Evolutionary conservation across 495 filamentous ascomycete species (phyloP), one percentile per base, ranked within the genome.

Genomic region (Aspergillus mulundensis): DNA sequence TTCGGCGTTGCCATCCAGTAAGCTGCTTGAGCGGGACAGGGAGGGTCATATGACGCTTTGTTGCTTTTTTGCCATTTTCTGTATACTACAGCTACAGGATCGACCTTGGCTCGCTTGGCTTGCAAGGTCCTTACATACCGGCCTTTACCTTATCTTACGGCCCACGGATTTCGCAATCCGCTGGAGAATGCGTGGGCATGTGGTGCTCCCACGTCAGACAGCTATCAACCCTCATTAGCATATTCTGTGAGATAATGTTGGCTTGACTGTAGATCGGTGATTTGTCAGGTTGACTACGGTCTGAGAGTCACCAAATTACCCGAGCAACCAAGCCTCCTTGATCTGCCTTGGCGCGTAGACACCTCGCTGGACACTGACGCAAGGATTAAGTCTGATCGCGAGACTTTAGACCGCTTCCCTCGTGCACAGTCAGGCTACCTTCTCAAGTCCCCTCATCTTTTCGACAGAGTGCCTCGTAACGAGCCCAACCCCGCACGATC

Each of bases 271-370:
- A 16, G 34, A 50, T 50, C 48, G 23, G n/a, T 50, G 18, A 40
- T 40, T 39, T 38, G 23, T 14, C 7, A 7, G 12, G 6, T 36
- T 15, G 12, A 10, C 32, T 15, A 15, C 32, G 32, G 32, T 14
- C 45, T 25, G 7, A 28, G 21, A 40, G 1, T 6, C 3, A 40
- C 1, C n/a, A 18, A 18, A 18, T 16, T 40, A 18, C 3, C 25
- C 12, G 38, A 18, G 15, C 5, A 16, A 34, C 28, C 32, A 54
- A 54, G 43, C 42, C 52, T 47, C 32, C 42, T 19, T 54, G 52
- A 54, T 54, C 52, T 46, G 25, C 52, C 52, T 54, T 54, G 52
- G 52, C 52, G 42, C 41, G 16, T 54, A 34, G 32, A 38, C 32
- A 11, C 8, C 2, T 36, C 5, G 32, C 32, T 36, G 8, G 12